Evolutionary conservation across 768 basidiomycete species (phyloP).

Genomic region (Postia placenta): DNA sequence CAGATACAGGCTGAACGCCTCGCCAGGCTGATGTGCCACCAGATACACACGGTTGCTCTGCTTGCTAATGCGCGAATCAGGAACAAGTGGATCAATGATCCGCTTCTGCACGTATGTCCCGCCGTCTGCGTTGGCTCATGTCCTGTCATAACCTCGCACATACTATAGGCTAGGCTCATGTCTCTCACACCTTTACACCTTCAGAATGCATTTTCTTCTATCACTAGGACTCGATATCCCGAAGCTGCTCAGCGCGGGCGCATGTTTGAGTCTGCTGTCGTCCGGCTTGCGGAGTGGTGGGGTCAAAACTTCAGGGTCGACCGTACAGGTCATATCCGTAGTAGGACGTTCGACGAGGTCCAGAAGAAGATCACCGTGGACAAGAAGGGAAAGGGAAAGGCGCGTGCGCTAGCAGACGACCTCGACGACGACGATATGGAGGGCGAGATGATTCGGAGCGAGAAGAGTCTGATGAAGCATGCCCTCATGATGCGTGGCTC

Average conservation of each 20-base stretch:
- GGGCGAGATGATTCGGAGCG: slow-evolving; percentile 63
- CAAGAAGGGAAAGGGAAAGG: slow-evolving; percentile 25
- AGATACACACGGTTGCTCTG: slow-evolving; percentile 81
- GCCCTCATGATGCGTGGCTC: slow-evolving; percentile 74
- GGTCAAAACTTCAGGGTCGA: slow-evolving; percentile 59
- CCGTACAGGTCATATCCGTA: slow-evolving; percentile 63
- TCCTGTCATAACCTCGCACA: neutral
- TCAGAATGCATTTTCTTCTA: slow-evolving; percentile 75
- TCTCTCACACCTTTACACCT: slow-evolving; percentile 78
- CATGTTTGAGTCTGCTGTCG: slow-evolving; percentile 79
- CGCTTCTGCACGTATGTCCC: slow-evolving; percentile 67
- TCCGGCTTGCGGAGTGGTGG: slow-evolving; percentile 84
- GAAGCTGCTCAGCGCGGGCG: slow-evolving; percentile 78
- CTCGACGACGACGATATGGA: slow-evolving; percentile 23
- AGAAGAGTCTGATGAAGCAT: slow-evolving; percentile 92
- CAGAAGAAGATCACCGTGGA: slow-evolving; percentile 26
- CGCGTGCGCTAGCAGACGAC: slow-evolving; percentile 29
- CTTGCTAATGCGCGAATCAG: slow-evolving; percentile 68
- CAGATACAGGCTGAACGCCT: slow-evolving; percentile 61
- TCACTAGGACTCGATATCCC: slow-evolving; percentile 76
- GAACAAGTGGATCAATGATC: slow-evolving; percentile 82
- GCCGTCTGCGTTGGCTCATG: neutral
- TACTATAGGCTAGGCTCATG: slow-evolving; percentile 72
- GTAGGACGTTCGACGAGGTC: slow-evolving; percentile 72
- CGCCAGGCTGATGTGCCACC: slow-evolving; percentile 76